phyloP scores from a whole-genome alignment of 1,284 basidiomycete genomes.

The Moesziomyces parantarcticus region DNA sequence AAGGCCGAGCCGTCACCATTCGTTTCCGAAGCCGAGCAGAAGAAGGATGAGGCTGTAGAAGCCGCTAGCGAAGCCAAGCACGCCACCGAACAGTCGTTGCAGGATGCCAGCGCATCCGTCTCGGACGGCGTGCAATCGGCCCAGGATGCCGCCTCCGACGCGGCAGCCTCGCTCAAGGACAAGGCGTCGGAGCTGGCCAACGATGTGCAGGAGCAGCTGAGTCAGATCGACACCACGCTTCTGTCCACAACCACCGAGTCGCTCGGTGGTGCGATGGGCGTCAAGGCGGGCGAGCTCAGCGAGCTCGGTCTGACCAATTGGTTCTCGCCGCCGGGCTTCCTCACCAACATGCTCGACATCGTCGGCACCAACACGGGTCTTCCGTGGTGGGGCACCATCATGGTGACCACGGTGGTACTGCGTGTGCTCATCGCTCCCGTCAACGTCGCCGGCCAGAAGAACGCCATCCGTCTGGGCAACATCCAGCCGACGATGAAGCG shows the following conservation, averaged over 20 bases:
- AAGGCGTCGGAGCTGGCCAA: conserved; percentile 15
- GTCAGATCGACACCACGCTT: conserved; percentile 31
- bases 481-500: conserved; percentile 75
- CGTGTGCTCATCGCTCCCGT: conserved; percentile 79
- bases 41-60: conserved; percentile 11
- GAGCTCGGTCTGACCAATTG: conserved; percentile 78
- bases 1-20: conserved; percentile 4
- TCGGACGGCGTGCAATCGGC: conserved; percentile 10
- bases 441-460: conserved; percentile 75
- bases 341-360: conserved; percentile 76
- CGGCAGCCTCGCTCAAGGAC: conserved; percentile 14
- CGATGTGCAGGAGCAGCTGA: conserved; percentile 23
- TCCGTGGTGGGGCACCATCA: conserved; percentile 72
- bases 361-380: conserved; percentile 77
- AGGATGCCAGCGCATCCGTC: conserved; percentile 14
- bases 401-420: conserved; percentile 77
- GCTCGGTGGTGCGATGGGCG: conserved; percentile 33
- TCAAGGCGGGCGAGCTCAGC: conserved; percentile 82
- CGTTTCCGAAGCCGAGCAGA: conserved; percentile 13
- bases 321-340: conserved; percentile 71
- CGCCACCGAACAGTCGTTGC: conserved; percentile 1
- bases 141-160: conserved; percentile 20
- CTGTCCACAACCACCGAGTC: conserved; percentile 42
- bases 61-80: conserved; percentile 17
- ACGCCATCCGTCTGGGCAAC: conserved; percentile 77